Evolutionary conservation across 169 alveolate species (phyloP).

Genomic region (Theileria annulata): DNA sequence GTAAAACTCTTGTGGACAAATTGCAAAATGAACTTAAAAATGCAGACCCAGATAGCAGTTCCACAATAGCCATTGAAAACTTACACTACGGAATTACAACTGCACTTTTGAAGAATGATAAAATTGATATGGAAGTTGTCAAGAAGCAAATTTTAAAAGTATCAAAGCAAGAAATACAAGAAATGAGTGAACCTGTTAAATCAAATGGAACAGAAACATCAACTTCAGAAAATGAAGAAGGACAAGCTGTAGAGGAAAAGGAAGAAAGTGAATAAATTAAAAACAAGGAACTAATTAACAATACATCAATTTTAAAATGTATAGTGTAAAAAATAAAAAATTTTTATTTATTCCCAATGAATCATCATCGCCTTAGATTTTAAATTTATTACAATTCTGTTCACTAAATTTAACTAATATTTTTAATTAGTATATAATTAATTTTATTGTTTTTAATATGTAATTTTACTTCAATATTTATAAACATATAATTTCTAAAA

Average conservation of each 20-base stretch:
- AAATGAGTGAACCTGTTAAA: conserved; percentile 17
- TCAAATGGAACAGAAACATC: background rate
- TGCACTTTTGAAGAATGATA: conserved; percentile 39
- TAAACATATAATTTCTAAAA: background rate
- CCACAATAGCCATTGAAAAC: conserved; percentile 58
- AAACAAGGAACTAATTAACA: background rate
- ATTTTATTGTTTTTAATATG: background rate
- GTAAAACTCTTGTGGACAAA: conserved; percentile 41
- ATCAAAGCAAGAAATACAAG: conserved; percentile 37
- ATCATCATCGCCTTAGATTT: background rate
- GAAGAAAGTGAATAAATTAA: background rate
- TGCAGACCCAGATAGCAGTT: conserved; percentile 58
- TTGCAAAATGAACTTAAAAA: conserved; percentile 15
- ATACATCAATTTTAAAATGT: background rate
- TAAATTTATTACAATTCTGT: background rate
- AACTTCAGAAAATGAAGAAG: conserved; percentile 8
- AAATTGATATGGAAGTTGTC: conserved; percentile 34
- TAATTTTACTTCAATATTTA: background rate
- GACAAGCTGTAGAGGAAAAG: background rate
- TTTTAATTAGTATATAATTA: background rate
- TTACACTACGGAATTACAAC: conserved; percentile 47
- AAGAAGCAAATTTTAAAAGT: conserved; percentile 39
- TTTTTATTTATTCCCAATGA: background rate
- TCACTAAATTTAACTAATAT: background rate
- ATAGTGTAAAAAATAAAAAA: background rate